These are phyloP conservation scores for Beauveria australis DNA, from an alignment of 2,329 filamentous ascomycete species.

Conservation along the genomic window DNA sequence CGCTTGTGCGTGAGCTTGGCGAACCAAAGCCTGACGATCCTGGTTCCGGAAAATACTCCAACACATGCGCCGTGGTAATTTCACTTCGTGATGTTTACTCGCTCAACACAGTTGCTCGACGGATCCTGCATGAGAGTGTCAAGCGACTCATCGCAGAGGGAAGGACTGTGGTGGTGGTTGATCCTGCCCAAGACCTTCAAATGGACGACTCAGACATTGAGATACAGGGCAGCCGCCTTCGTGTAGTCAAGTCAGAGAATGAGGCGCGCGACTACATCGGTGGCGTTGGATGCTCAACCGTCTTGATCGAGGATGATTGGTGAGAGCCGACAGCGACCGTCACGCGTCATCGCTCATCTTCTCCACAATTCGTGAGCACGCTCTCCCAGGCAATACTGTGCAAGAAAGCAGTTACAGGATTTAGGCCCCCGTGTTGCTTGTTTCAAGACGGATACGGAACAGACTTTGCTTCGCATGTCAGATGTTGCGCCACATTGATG, in stretches of 20 bases:
- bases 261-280: slow-evolving; percentile 23
- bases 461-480: too few relatives aligned
- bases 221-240: slow-evolving; percentile 8
- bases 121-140: slow-evolving; percentile 23
- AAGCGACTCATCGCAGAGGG: slow-evolving; percentile 17
- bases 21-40: slow-evolving; percentile 17
- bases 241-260: slow-evolving; percentile 18
- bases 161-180: slow-evolving; percentile 22
- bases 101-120: slow-evolving; percentile 21
- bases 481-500: too few relatives aligned
- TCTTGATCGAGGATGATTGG: slow-evolving; percentile 19
- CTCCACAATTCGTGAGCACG: too few relatives aligned
- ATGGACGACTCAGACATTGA: slow-evolving; percentile 13
- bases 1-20: slow-evolving; percentile 22
- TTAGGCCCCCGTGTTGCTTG: too few relatives aligned
- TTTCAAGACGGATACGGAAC: too few relatives aligned
- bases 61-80: slow-evolving; percentile 24
- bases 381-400: too few relatives aligned
- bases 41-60: slow-evolving; percentile 17
- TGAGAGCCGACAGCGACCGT: not conserved
- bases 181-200: slow-evolving; percentile 20
- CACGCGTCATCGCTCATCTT: too few relatives aligned
- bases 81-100: slow-evolving; percentile 26
- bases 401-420: too few relatives aligned
- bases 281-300: slow-evolving; percentile 21